A percentile compares a stretch with the other conserved stretches of the same genome.
These are phyloP conservation scores for Phaseolus lunatus DNA, from an alignment of 306 rosid species.

Conservation along the genomic window DNA sequence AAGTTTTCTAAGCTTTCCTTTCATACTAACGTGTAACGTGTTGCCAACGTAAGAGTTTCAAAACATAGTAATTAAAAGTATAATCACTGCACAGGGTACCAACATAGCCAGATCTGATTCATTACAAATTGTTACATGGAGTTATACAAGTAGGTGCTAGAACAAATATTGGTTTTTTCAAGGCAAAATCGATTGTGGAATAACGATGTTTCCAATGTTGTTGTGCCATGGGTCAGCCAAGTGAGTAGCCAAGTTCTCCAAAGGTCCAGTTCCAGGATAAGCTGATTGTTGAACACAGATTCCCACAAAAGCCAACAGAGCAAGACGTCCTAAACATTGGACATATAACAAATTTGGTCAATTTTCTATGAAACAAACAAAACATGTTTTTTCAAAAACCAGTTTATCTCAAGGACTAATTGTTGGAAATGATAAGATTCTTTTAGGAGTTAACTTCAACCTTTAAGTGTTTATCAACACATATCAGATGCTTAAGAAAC, in stretches of 20 bases:
- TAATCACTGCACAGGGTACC: slow-evolving; percentile 48
- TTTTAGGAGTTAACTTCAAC: too few relatives aligned
- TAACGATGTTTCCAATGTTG: slow-evolving; percentile 87
- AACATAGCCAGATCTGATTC: slow-evolving; percentile 43
- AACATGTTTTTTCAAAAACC: too few relatives aligned
- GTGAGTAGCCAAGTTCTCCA: slow-evolving; percentile 98
- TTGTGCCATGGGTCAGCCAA: slow-evolving; percentile 99
- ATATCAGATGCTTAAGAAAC: too few relatives aligned
- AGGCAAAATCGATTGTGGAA: slow-evolving; percentile 61
- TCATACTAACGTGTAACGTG: too few relatives aligned
- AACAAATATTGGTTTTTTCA: slow-evolving; percentile 31
- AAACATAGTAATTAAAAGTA: too few relatives aligned
- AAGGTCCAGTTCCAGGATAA: slow-evolving; percentile 98
- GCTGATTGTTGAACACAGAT: slow-evolving; percentile 90
- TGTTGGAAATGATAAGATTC: too few relatives aligned
- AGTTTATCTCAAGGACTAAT: too few relatives aligned
- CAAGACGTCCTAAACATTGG: slow-evolving; percentile 73
- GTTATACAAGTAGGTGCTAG: slow-evolving; percentile 55
- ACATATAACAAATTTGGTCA: background rate
- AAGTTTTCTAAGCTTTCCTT: too few relatives aligned
- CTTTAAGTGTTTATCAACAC: too few relatives aligned
- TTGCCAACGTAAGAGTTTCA: too few relatives aligned
- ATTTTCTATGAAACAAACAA: background rate
- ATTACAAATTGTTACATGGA: slow-evolving; percentile 53
- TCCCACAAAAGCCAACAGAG: slow-evolving; percentile 92